phyloP scores from a whole-genome alignment of 805 yeast species.

The Lachancea waltii region DNA sequence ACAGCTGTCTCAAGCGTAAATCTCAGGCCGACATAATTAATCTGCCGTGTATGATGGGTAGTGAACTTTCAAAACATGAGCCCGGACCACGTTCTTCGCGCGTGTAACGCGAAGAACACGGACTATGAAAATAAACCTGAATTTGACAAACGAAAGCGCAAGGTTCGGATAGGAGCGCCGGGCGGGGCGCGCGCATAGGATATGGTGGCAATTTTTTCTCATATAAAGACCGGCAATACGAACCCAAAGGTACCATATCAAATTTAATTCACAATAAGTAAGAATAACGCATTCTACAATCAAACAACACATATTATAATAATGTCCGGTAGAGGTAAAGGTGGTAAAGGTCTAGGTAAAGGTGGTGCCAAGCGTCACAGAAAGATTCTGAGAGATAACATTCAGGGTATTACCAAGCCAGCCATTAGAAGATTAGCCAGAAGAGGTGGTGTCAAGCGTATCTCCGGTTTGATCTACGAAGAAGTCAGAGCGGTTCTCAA shows the following conservation, averaged over 20 bases:
- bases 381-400: slow-evolving; percentile 98
- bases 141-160: no score
- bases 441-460: slow-evolving; percentile 99
- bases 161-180: neutral
- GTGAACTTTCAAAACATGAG: no score
- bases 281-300: no score
- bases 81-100: slow-evolving; percentile 5
- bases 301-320: no score
- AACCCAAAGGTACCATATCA: no score
- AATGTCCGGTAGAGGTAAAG: slow-evolving; percentile 99
- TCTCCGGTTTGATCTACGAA: slow-evolving; percentile 95
- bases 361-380: slow-evolving; percentile 99
- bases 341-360: slow-evolving; percentile 99
- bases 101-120: slow-evolving; percentile 2
- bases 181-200: neutral
- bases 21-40: no score
- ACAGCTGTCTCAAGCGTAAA: no score
- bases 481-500: slow-evolving; percentile 96
- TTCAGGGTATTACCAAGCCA: slow-evolving; percentile 98
- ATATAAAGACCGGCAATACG: no score
- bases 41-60: no score
- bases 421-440: slow-evolving; percentile 99
- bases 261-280: no score
- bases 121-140: slow-evolving; percentile 1
- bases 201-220: no score